phyloP scores from a whole-genome alignment of 768 basidiomycete species.

The Crucibulum laeve region DNA sequence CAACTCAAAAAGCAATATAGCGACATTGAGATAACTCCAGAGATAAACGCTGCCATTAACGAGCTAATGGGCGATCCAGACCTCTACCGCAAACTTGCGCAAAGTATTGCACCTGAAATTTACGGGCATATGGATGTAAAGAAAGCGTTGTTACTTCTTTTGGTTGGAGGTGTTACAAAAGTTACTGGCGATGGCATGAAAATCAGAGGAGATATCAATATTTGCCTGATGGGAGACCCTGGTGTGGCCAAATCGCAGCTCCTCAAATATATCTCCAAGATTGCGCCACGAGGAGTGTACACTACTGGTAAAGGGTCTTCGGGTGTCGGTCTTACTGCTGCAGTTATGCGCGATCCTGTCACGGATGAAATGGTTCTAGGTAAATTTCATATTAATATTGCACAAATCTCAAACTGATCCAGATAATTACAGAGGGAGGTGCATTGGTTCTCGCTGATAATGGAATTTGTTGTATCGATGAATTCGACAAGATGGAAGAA shows the following conservation, averaged over 20 bases:
- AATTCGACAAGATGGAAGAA: constrained; percentile 99
- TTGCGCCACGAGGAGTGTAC: constrained; percentile 96
- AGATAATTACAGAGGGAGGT: constrained; percentile 76
- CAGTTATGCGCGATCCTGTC: constrained; percentile 98
- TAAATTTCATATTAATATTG: constrained; percentile 30
- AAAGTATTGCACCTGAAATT: constrained; percentile 97
- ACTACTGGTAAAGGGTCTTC: constrained; percentile 99
- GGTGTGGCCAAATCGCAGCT: constrained; percentile 98
- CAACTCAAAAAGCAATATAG: constrained; percentile 98
- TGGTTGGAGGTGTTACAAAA: constrained; percentile 97
- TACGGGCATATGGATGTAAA: constrained; percentile 98
- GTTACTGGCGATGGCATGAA: constrained; percentile 96
- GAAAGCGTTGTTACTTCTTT: constrained; percentile 86
- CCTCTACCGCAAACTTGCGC: constrained; percentile 85
- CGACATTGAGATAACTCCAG: constrained; percentile 89
- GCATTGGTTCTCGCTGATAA: constrained; percentile 99
- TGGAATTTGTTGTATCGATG: constrained; percentile 99
- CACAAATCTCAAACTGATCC: background rate
- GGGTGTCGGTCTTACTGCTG: constrained; percentile 97
- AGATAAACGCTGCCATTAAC: constrained; percentile 66
- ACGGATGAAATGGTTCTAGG: constrained; percentile 99
- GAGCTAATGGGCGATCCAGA: constrained; percentile 69
- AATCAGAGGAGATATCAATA: constrained; percentile 95
- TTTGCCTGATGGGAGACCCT: constrained; percentile 99
- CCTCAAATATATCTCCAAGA: constrained; percentile 97